Percentiles rank a stretch among this genome's conserved stretches.
Evolutionary conservation across 2,329 filamentous ascomycete species (phyloP).

Genomic region (Aspergillus sp.): DNA sequence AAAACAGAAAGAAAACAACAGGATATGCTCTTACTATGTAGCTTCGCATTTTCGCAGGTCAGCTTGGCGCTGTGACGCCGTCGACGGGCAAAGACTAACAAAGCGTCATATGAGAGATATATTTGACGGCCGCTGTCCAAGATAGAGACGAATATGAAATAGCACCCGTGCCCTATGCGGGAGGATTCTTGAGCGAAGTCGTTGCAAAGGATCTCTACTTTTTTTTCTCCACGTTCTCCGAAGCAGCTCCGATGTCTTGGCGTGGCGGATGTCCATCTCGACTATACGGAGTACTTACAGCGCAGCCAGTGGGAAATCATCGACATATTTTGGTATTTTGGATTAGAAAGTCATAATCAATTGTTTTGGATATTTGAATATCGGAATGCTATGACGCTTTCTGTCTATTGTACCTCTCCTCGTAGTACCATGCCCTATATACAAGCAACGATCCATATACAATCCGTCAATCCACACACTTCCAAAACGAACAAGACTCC

Average conservation of each 20-base stretch:
- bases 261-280: background rate
- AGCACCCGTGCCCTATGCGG: background rate
- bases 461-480: conserved; percentile 4
- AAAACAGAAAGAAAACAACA: background rate
- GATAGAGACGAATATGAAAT: background rate
- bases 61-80: background rate
- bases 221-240: background rate
- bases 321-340: too few relatives aligned
- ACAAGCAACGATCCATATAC: background rate
- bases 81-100: background rate
- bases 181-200: background rate
- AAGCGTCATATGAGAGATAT: background rate
- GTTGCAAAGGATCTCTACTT: background rate
- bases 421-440: too few relatives aligned
- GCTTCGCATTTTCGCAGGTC: background rate
- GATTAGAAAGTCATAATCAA: too few relatives aligned
- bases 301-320: too few relatives aligned
- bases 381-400: too few relatives aligned
- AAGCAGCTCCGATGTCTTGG: background rate
- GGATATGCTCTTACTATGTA: background rate
- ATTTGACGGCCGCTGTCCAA: background rate
- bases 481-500: background rate
- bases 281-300: too few relatives aligned
- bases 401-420: too few relatives aligned
- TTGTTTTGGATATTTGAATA: too few relatives aligned